Evolutionary conservation across 1,139 yeast genomes (phyloP).

Genomic region (Sugiyamaella neomexicana): DNA sequence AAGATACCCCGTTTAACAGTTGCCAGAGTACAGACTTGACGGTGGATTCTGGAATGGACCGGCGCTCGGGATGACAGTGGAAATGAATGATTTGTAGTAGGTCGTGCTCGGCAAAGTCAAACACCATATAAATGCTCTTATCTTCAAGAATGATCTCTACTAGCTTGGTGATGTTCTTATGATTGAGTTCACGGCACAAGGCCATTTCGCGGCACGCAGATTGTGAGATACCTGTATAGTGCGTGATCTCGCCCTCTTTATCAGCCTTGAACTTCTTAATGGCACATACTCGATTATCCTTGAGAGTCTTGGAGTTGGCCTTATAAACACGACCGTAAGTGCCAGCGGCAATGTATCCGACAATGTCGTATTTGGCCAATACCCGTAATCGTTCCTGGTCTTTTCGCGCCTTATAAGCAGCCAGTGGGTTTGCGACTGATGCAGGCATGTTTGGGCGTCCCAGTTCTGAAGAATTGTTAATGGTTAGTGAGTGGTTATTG

Average conservation of each 20-base stretch:
- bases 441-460: slow-evolving; percentile 24
- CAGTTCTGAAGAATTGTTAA: not conserved
- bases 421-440: slow-evolving; percentile 39
- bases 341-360: slow-evolving; percentile 98
- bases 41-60: slow-evolving; percentile 73
- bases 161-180: slow-evolving; percentile 75
- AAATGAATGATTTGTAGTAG: slow-evolving; percentile 87
- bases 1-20: slow-evolving; percentile 85
- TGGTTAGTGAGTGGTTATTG: too few species aligned
- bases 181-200: slow-evolving; percentile 80
- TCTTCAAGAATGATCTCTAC: slow-evolving; percentile 86
- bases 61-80: slow-evolving; percentile 86
- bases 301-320: slow-evolving; percentile 52
- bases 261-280: slow-evolving; percentile 95
- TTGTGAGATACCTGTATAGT: slow-evolving; percentile 94
- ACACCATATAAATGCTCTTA: slow-evolving; percentile 90
- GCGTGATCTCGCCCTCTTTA: slow-evolving; percentile 83
- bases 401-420: slow-evolving; percentile 51
- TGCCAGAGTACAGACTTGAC: slow-evolving; percentile 89
- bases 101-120: slow-evolving; percentile 96
- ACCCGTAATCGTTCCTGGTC: slow-evolving; percentile 72
- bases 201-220: slow-evolving; percentile 97
- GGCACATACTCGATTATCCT: slow-evolving; percentile 48
- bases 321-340: slow-evolving; percentile 96
- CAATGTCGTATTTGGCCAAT: slow-evolving; percentile 74